Conservation (phyloP, 2,329 filamentous ascomycete species). For the Ascomycota sp. region DNA sequence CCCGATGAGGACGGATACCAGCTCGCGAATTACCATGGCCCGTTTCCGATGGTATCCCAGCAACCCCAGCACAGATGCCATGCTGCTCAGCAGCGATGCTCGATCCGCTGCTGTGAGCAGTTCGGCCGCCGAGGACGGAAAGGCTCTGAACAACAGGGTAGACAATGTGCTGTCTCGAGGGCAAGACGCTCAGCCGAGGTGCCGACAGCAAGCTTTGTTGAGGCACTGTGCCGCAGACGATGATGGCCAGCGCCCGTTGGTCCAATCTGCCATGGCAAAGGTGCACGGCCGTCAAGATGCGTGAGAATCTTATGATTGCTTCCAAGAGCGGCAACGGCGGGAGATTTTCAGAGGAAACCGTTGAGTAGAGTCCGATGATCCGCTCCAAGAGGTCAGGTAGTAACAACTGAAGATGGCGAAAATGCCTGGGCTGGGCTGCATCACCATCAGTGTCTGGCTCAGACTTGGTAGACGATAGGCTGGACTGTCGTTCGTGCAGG, state of each 20-base stretch:
- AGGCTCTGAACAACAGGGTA: constrained; percentile 46
- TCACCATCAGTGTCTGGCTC: constrained; percentile 15
- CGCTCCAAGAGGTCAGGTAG: constrained; percentile 58
- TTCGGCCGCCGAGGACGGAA: constrained; percentile 46
- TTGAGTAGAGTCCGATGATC: constrained; percentile 53
- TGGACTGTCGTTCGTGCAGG: constrained; percentile 23
- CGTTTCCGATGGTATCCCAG: constrained; percentile 76
- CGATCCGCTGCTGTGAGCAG: constrained; percentile 54
- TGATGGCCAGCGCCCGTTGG: constrained; percentile 37
- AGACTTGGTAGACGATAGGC: constrained; percentile 10
- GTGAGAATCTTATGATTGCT: constrained; percentile 52
- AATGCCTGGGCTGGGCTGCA: constrained; percentile 26
- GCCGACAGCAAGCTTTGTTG: constrained; percentile 27
- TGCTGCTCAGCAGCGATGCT: constrained; percentile 62
- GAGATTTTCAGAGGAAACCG: constrained; percentile 48
- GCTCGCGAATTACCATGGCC: constrained; percentile 69
- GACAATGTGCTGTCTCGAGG: constrained; percentile 41
- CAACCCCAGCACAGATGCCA: constrained; percentile 64
- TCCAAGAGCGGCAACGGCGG: constrained; percentile 55
- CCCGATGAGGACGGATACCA: constrained; percentile 64
- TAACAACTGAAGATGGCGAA: constrained; percentile 33
- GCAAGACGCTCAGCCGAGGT: constrained; percentile 33
- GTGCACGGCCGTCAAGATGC: constrained; percentile 47
- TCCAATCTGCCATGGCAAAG: constrained; percentile 42
- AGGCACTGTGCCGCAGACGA: constrained; percentile 40